phyloP scores from a whole-genome alignment of 2,329 filamentous ascomycete genomes.

The Cladosporium sphaerospermum region DNA sequence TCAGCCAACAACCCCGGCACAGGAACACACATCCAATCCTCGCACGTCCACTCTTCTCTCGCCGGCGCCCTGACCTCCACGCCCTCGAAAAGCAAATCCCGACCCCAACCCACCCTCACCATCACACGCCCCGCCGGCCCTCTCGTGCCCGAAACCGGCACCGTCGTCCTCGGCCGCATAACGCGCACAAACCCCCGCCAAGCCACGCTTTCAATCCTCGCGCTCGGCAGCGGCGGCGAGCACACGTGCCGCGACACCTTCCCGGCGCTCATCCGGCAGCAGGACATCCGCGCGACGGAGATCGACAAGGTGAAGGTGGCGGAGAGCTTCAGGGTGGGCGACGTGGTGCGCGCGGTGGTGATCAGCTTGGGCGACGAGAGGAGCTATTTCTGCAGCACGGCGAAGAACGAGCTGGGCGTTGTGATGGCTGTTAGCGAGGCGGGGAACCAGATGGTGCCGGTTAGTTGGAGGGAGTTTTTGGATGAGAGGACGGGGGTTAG shows the following conservation, averaged over 20 bases:
- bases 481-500: constrained; percentile 71
- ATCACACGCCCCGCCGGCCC: constrained; percentile 51
- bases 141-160: constrained; percentile 78
- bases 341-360: constrained; percentile 81
- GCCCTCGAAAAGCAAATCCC: constrained; percentile 49
- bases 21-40: constrained; percentile 75
- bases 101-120: constrained; percentile 34
- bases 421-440: constrained; percentile 86
- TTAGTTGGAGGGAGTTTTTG: constrained; percentile 91
- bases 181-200: constrained; percentile 79
- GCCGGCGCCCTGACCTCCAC: constrained; percentile 52
- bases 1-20: constrained; percentile 65
- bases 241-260: constrained; percentile 25
- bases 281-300: constrained; percentile 91
- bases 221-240: constrained; percentile 55
- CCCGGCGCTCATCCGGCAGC: constrained; percentile 38
- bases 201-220: constrained; percentile 78
- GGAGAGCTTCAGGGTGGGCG: constrained; percentile 86
- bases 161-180: constrained; percentile 75
- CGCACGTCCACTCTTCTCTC: constrained; percentile 74
- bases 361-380: constrained; percentile 83
- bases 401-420: constrained; percentile 84
- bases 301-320: constrained; percentile 90
- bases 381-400: constrained; percentile 92
- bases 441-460: constrained; percentile 84